phyloP scores from a whole-genome alignment of 2,329 filamentous ascomycete genomes.

The Chaetomiaceae sp. region DNA sequence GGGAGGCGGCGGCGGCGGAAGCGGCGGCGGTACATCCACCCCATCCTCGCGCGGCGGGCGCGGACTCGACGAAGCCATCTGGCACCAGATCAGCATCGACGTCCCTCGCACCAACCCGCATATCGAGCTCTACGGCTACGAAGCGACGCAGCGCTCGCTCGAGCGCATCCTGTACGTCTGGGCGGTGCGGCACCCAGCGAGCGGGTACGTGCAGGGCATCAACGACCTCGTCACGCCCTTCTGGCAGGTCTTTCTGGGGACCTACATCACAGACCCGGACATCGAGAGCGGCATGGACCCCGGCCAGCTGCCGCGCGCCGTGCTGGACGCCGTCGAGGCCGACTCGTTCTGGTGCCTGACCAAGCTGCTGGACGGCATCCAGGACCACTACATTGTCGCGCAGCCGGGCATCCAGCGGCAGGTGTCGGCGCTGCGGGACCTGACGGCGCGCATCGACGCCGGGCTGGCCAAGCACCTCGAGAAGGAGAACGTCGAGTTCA shows the following conservation, averaged over 20 bases:
- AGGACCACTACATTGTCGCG: conserved; percentile 97
- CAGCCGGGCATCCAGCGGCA: conserved; percentile 96
- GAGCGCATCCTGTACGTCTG: conserved; percentile 96
- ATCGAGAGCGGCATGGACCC: conserved; percentile 96
- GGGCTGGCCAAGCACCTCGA: conserved; percentile 84
- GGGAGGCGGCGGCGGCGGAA: conserved; percentile 43
- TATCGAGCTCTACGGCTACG: conserved; percentile 89
- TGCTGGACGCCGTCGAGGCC: conserved; percentile 93
- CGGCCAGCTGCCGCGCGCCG: conserved; percentile 82
- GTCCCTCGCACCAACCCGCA: conserved; percentile 95
- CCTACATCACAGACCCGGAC: conserved; percentile 90
- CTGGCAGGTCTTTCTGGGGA: conserved; percentile 93
- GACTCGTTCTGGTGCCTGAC: conserved; percentile 98
- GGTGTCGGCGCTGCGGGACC: conserved; percentile 79
- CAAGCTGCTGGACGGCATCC: conserved; percentile 95
- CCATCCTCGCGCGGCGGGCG: conserved; percentile 15
- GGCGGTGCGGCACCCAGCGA: conserved; percentile 95
- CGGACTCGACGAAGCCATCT: conserved; percentile 92
- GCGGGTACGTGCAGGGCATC: conserved; percentile 97
- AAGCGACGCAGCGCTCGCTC: conserved; percentile 88
- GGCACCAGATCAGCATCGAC: conserved; percentile 99
- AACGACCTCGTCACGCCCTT: conserved; percentile 97
- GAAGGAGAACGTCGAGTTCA: conserved; percentile 90
- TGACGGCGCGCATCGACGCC: conserved; percentile 85
- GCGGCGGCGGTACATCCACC: conserved; percentile 15